Percentiles rank a stretch among this genome's conserved stretches.
phyloP scores from a whole-genome alignment of 202 grass and related monocot genomes.

The Panicum hallii region DNA sequence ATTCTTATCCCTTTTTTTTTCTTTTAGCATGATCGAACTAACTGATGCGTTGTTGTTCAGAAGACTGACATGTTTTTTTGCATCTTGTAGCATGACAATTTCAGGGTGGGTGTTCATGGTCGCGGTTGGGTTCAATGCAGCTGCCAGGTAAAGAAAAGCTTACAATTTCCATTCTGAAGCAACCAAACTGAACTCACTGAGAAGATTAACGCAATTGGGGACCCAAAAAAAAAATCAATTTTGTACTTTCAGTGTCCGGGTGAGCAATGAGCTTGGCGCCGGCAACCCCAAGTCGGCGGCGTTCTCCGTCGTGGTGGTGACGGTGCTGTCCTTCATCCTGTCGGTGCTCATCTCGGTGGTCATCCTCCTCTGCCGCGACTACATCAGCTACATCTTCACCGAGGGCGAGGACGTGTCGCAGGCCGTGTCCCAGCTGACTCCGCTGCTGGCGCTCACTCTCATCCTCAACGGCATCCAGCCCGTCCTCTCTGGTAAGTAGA shows the following conservation, averaged over 20 bases:
- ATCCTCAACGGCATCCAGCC: slow-evolving; percentile 93
- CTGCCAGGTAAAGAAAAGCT: neutral
- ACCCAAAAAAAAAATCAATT: neutral
- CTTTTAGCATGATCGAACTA: neutral
- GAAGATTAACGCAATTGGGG: neutral
- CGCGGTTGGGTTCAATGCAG: slow-evolving; percentile 22
- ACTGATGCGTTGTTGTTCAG: neutral
- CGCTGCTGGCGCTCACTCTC: slow-evolving; percentile 63
- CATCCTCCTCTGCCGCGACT: slow-evolving; percentile 57
- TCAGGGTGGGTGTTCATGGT: slow-evolving; percentile 28
- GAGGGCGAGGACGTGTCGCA: slow-evolving; percentile 63
- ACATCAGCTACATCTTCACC: slow-evolving; percentile 85
- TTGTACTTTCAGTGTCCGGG: neutral
- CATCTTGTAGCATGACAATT: neutral
- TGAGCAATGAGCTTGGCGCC: slow-evolving; percentile 32
- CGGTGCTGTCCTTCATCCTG: slow-evolving; percentile 53
- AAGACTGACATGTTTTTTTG: neutral
- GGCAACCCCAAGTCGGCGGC: slow-evolving; percentile 61
- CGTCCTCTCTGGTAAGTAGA: slow-evolving; percentile 67
- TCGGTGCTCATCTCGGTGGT: slow-evolving; percentile 47
- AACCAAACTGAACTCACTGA: neutral
- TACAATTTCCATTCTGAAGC: neutral
- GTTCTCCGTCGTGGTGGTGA: slow-evolving; percentile 77
- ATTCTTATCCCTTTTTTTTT: neutral
- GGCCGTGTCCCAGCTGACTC: slow-evolving; percentile 67